Evolutionary conservation across 768 basidiomycete genomes (phyloP), one percentile per base, ranked within the genome.

Genomic region (Grammothele lineata): DNA sequence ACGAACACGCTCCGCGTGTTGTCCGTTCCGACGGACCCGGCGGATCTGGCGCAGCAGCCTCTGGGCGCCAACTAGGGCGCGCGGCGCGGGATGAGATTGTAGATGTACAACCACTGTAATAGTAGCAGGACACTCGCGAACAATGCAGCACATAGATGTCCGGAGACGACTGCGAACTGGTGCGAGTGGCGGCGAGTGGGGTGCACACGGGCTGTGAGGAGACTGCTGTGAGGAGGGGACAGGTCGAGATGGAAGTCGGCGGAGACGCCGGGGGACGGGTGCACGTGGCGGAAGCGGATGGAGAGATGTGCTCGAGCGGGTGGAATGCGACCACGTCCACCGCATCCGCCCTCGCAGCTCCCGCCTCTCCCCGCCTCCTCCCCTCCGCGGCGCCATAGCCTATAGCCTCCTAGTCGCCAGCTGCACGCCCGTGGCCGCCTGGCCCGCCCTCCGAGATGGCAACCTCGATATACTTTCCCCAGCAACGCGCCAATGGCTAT

Each of bases 1-100:
- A 94, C 92, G 55, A 93, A 94, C 75, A 92, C 90, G 11, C 72
- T 93, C 47, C 85, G 91, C 40, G 78, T 93, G 51, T 68, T 93
- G 57, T 81, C 80, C 33, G 91, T 92, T 37, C 91, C 91, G 15
- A 90, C 86, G 19, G 87, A 92, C 58, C 52, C 67, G 26, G 87
- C 85, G 41, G 91, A 93, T 63, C 69, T 93, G 43, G 81, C 85
- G 66, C 57, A 83, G 67, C 84, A 89, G 64, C 77, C 82, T 26
- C 70, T 80, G 19, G 76, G 70, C 8, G 62, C 64, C 15, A 45
- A 44, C 39, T 45, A 43, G 36, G 18, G 23, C 21, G 11, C 10
- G 26, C 2, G 39, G 33, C 43, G 41, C 40, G n/a, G n/a, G 37
- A 25, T 19, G 25, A 17, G 39, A 36, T 11, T 18, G 52, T 43